Conservation (phyloP, 208 protist genomes). For the Porcisia deanei region DNA sequence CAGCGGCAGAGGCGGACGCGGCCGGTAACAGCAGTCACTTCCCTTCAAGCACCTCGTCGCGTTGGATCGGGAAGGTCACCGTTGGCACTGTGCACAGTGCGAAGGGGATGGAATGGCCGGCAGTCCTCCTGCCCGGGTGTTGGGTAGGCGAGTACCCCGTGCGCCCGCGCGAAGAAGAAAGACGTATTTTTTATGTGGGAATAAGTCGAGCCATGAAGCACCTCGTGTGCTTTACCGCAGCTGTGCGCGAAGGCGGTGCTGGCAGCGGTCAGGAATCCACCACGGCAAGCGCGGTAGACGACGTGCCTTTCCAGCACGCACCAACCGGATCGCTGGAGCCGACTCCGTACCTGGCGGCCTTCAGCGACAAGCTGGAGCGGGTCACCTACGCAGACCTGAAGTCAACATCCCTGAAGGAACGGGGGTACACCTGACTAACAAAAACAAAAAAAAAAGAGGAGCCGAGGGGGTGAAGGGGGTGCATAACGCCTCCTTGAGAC, state of each 20-base stretch:
- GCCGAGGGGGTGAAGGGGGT: too few species aligned
- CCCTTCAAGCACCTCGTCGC: neutral
- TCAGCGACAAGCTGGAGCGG: conserved; percentile 21
- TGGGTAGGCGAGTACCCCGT: conserved; percentile 77
- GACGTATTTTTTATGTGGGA: conserved; percentile 87
- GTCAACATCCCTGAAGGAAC: conserved; percentile 18
- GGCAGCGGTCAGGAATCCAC: neutral
- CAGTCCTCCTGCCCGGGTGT: conserved; percentile 76
- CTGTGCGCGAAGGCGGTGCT: conserved; percentile 12
- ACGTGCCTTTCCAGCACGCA: neutral
- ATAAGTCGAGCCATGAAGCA: conserved; percentile 85
- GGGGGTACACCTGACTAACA: conserved; percentile 14
- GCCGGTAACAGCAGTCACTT: neutral
- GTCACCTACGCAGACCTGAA: conserved; percentile 18
- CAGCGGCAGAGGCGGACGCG: neutral
- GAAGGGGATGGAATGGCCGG: conserved; percentile 90
- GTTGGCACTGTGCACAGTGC: conserved; percentile 83
- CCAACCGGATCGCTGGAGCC: conserved; percentile 24
- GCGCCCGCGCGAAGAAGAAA: conserved; percentile 50
- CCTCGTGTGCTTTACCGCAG: conserved; percentile 71
- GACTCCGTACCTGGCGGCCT: conserved; percentile 45
- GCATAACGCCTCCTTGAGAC: neutral
- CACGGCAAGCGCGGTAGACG: neutral
- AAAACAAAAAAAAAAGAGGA: neutral
- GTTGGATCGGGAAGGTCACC: conserved; percentile 38